These are phyloP conservation scores for Pichia norvegensis DNA, from an alignment of 1,139 yeast species.

Conservation along the genomic window DNA sequence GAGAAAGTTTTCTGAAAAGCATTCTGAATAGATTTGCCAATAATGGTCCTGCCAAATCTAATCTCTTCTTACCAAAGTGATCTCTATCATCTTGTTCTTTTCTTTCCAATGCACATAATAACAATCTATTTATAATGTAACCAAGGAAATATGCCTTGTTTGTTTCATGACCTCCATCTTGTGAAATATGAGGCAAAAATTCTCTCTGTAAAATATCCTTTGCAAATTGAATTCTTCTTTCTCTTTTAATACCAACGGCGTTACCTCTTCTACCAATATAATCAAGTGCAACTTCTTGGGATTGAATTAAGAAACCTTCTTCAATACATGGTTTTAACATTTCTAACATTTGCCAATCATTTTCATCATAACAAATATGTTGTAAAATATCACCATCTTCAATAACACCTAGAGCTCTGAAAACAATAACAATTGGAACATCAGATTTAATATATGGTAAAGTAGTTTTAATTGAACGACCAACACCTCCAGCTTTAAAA, in stretches of 20 bases:
- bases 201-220: slow-evolving; percentile 94
- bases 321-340: slow-evolving; percentile 98
- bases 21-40: slow-evolving; percentile 92
- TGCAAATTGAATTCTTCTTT: slow-evolving; percentile 97
- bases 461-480: slow-evolving; percentile 87
- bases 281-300: slow-evolving; percentile 95
- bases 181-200: slow-evolving; percentile 93
- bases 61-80: slow-evolving; percentile 96
- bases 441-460: slow-evolving; percentile 94
- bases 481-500: slow-evolving; percentile 37
- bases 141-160: slow-evolving; percentile 96
- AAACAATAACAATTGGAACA: slow-evolving; percentile 92
- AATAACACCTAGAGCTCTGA: slow-evolving; percentile 95
- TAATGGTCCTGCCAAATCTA: slow-evolving; percentile 97
- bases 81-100: slow-evolving; percentile 99
- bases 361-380: slow-evolving; percentile 95
- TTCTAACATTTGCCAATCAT: slow-evolving; percentile 99
- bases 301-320: slow-evolving; percentile 97
- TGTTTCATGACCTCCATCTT: slow-evolving; percentile 93
- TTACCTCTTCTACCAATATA: slow-evolving; percentile 98
- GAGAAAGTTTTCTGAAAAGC: slow-evolving; percentile 84
- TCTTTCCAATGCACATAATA: slow-evolving; percentile 92
- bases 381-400: slow-evolving; percentile 98
- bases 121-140: slow-evolving; percentile 91
- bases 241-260: slow-evolving; percentile 86